Percentiles rank a stretch among this genome's conserved stretches.
Evolutionary conservation across 345 rosid genomes (phyloP).

Genomic region (Excoecaria cochinchinensis): DNA sequence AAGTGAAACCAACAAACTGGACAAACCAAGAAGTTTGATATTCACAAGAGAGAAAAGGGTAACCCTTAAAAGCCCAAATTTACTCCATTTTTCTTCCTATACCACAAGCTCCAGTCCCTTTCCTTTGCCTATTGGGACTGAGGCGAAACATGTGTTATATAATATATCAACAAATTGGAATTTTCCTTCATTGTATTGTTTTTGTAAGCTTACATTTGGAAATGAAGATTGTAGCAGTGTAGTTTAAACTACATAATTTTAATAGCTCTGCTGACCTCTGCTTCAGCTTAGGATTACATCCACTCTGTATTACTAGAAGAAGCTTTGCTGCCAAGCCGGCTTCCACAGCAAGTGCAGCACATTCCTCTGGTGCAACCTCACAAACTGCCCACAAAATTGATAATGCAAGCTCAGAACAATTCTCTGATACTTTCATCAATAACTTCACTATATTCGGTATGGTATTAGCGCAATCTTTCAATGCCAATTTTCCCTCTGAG

Average conservation of each 20-base stretch:
- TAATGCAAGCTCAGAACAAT: constrained; percentile 27
- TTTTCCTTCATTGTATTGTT: constrained; percentile 29
- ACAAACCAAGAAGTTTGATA: constrained; percentile 7
- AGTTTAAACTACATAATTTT: constrained; percentile 35
- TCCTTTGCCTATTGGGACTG: constrained; percentile 14
- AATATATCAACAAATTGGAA: constrained; percentile 19
- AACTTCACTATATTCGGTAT: constrained; percentile 34
- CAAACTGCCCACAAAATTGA: constrained; percentile 32
- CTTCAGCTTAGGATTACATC: constrained; percentile 26
- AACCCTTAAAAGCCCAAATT: constrained; percentile 14
- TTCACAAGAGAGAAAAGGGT: constrained; percentile 26
- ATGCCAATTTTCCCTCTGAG: constrained; percentile 29
- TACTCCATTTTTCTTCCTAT: not conserved
- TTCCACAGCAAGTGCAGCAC: constrained; percentile 31
- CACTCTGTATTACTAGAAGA: constrained; percentile 35
- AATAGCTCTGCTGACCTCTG: constrained; percentile 32
- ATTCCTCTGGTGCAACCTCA: constrained; percentile 33
- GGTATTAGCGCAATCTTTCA: constrained; percentile 27
- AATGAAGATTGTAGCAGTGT: constrained; percentile 29
- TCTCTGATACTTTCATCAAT: constrained; percentile 34
- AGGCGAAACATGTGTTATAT: not conserved
- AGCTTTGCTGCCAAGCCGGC: constrained; percentile 36
- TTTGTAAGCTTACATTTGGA: constrained; percentile 36
- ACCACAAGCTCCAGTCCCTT: constrained; percentile 2
- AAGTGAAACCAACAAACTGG: constrained; percentile 9